Conservation (phyloP, 768 basidiomycete genomes). For the Suillus subaureus region DNA sequence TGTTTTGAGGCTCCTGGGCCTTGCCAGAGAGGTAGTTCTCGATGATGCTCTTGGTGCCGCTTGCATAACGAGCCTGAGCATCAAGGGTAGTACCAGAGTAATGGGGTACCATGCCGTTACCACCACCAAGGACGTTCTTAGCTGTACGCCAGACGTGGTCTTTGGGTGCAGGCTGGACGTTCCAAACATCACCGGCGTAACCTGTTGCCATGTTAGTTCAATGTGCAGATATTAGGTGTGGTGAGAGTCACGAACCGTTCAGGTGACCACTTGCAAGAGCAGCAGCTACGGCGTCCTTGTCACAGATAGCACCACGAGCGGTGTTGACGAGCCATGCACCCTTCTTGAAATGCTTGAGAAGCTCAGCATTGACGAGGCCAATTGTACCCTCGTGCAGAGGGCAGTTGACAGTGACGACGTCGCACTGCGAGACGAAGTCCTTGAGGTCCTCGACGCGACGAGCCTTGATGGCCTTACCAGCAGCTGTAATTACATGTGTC, state of each 20-base stretch:
- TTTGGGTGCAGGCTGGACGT: constrained; percentile 83
- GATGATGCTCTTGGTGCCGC: constrained; percentile 69
- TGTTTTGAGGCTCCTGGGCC: constrained; percentile 73
- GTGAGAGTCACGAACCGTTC: constrained; percentile 42
- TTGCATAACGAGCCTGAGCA: constrained; percentile 85
- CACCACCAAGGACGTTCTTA: constrained; percentile 80
- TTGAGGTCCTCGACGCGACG: constrained; percentile 81
- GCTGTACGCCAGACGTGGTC: constrained; percentile 86
- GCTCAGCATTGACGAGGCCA: constrained; percentile 79
- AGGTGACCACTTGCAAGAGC: constrained; percentile 80
- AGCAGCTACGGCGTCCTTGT: constrained; percentile 76
- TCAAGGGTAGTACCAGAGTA: constrained; percentile 90
- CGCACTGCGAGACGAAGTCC: constrained; percentile 60
- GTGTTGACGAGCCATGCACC: constrained; percentile 94
- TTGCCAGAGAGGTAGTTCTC: constrained; percentile 66
- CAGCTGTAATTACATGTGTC: constrained; percentile 40
- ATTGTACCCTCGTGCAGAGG: constrained; percentile 85
- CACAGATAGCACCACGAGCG: constrained; percentile 89
- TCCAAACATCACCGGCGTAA: constrained; percentile 72
- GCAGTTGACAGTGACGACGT: constrained; percentile 86
- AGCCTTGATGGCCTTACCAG: constrained; percentile 65
- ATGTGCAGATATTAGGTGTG: neutral
- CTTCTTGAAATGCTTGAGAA: constrained; percentile 87
- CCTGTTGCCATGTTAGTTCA: constrained; percentile 9
- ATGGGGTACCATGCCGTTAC: constrained; percentile 90